Evolutionary conservation across 139 green algal genomes (phyloP).

Genomic region (Micractinium conductrix): DNA sequence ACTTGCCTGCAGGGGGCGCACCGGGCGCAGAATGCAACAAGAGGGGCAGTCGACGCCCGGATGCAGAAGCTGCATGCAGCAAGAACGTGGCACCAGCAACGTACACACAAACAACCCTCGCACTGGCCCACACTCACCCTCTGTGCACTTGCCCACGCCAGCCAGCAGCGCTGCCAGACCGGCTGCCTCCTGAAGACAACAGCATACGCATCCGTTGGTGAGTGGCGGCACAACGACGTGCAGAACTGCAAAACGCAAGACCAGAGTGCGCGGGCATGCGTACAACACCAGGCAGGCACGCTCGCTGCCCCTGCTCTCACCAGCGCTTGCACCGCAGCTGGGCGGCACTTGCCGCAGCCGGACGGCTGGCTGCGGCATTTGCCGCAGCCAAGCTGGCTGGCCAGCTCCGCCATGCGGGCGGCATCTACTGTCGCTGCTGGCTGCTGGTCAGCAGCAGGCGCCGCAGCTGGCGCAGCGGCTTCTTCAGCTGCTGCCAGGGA

Average conservation of each 20-base stretch:
- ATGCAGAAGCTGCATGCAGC: neutral
- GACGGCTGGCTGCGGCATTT: neutral
- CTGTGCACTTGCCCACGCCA: neutral
- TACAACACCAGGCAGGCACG: neutral
- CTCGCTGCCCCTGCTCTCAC: neutral
- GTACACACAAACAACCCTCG: neutral
- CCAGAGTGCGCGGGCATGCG: neutral
- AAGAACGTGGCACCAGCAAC: neutral
- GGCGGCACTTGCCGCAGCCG: neutral
- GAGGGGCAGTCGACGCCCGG: neutral
- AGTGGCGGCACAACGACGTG: neutral
- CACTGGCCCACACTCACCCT: neutral
- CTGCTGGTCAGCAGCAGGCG: neutral
- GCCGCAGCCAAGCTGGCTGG: neutral
- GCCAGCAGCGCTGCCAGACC: neutral
- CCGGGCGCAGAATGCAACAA: neutral
- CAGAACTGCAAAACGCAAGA: neutral
- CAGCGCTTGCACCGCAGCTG: neutral
- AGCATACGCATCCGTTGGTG: no score
- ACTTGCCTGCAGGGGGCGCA: neutral
- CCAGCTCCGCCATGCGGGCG: no score
- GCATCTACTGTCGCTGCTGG: neutral
- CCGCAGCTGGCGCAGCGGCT: neutral
- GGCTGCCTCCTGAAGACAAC: neutral
- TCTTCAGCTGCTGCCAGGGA: neutral